Percentiles rank a stretch among this genome's conserved stretches.
Conservation (phyloP, 83 land plant species). For the Isoetes engelmannii region DNA sequence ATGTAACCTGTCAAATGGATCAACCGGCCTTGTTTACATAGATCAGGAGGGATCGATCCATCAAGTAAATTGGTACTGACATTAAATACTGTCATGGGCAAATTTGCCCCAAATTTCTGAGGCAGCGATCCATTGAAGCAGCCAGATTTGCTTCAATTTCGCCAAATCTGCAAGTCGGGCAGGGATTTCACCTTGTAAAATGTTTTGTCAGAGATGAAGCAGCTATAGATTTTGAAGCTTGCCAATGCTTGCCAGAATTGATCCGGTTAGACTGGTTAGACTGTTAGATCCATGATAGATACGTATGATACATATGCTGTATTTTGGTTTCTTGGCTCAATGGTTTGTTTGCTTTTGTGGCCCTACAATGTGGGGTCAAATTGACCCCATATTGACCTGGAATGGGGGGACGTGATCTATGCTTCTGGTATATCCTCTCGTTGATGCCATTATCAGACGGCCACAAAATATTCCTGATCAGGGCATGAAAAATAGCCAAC, state of each 20-base stretch:
- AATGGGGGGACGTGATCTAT: too few species aligned
- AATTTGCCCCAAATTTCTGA: neutral
- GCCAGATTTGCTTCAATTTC: neutral
- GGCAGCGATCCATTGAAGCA: neutral
- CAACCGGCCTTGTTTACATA: neutral
- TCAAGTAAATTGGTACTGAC: neutral
- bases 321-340: too few species aligned
- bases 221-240: neutral
- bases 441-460: too few species aligned
- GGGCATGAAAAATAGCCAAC: too few species aligned
- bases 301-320: too few species aligned
- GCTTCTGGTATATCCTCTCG: too few species aligned
- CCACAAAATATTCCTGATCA: too few species aligned
- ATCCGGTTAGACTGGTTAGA: neutral
- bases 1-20: neutral
- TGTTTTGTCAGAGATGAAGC: constrained; percentile 3
- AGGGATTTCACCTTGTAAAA: neutral
- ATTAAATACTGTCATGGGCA: neutral
- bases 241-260: neutral
- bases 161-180: neutral
- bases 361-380: too few species aligned
- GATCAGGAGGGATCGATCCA: neutral
- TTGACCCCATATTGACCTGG: too few species aligned
- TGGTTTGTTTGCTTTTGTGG: too few species aligned
- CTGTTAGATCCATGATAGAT: too few species aligned